Percentiles rank a stretch among this genome's conserved stretches.
Evolutionary conservation across 331 rosid genomes (phyloP).

Genomic region (Quercus lobata): DNA sequence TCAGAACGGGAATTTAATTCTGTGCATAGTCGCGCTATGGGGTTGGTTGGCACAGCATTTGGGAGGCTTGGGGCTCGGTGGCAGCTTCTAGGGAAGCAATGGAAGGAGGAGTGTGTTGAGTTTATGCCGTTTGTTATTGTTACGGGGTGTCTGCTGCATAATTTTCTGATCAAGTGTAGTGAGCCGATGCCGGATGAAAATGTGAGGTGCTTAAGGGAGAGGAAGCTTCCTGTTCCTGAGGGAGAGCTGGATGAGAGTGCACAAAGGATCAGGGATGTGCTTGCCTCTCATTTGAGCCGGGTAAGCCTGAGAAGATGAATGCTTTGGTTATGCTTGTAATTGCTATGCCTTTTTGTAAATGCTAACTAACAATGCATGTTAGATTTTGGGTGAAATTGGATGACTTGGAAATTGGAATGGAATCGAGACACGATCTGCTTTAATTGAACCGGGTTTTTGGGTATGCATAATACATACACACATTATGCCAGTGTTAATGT

Average conservation of each 20-base stretch:
- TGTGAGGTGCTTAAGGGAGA: constrained; percentile 26
- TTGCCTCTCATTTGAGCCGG: constrained; percentile 67
- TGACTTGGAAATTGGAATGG: background rate
- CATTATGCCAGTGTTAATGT: background rate
- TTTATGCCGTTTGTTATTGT: constrained; percentile 66
- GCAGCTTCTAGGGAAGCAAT: constrained; percentile 58
- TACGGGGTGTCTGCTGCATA: constrained; percentile 73
- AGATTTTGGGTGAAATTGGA: constrained; percentile 5
- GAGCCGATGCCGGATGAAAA: constrained; percentile 39
- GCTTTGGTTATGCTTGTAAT: background rate
- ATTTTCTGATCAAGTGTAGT: constrained; percentile 58
- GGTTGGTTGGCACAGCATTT: constrained; percentile 49
- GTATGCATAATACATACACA: background rate
- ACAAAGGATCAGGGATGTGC: constrained; percentile 53
- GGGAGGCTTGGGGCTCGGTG: constrained; percentile 48
- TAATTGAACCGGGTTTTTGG: background rate
- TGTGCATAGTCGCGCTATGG: constrained; percentile 51
- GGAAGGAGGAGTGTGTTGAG: constrained; percentile 71
- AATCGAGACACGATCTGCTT: background rate
- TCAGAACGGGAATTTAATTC: constrained; percentile 50
- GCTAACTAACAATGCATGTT: background rate
- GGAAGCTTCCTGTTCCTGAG: constrained; percentile 30
- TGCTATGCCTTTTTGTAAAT: background rate
- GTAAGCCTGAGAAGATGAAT: constrained; percentile 55
- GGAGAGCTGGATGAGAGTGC: constrained; percentile 60